These are phyloP conservation scores for Balakata baccata DNA, from an alignment of 345 rosid species.

Conservation along the genomic window DNA sequence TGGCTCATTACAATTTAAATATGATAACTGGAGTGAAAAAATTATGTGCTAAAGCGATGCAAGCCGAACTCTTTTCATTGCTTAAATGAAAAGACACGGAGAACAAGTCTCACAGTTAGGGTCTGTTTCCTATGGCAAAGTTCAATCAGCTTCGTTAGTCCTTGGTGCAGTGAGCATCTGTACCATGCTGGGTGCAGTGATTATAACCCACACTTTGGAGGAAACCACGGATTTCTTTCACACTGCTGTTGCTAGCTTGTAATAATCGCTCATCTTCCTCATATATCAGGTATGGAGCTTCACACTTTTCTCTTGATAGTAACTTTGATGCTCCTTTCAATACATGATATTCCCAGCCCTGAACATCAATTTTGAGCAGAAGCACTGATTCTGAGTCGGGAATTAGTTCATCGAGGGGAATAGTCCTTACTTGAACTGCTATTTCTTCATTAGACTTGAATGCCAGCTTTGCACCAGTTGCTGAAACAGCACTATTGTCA, in stretches of 20 bases:
- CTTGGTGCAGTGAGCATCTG: slow-evolving; percentile 70
- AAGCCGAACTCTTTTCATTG: not conserved
- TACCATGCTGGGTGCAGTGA: slow-evolving; percentile 68
- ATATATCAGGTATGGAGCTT: slow-evolving; percentile 84
- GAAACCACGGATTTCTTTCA: slow-evolving; percentile 72
- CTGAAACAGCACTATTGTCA: slow-evolving; percentile 92
- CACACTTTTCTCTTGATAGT: slow-evolving; percentile 60
- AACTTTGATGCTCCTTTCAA: slow-evolving; percentile 77
- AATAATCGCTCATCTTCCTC: slow-evolving; percentile 89
- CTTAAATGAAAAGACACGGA: not conserved
- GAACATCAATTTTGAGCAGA: slow-evolving; percentile 85
- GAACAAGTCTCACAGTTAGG: not conserved
- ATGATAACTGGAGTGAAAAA: not conserved
- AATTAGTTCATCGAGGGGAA: slow-evolving; percentile 76
- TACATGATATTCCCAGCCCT: slow-evolving; percentile 97
- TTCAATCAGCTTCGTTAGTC: slow-evolving; percentile 6
- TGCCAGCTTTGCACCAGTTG: slow-evolving; percentile 80
- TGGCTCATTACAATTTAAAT: too few species aligned
- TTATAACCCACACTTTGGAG: slow-evolving; percentile 63
- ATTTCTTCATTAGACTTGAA: slow-evolving; percentile 94
- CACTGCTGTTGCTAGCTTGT: slow-evolving; percentile 84
- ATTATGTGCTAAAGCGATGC: not conserved
- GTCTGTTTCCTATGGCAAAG: not conserved
- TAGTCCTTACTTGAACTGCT: slow-evolving; percentile 75
- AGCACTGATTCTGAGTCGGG: slow-evolving; percentile 55